Evolutionary conservation across 2,329 filamentous ascomycete genomes (phyloP).

Genomic region (Fusarium gaditjirri): DNA sequence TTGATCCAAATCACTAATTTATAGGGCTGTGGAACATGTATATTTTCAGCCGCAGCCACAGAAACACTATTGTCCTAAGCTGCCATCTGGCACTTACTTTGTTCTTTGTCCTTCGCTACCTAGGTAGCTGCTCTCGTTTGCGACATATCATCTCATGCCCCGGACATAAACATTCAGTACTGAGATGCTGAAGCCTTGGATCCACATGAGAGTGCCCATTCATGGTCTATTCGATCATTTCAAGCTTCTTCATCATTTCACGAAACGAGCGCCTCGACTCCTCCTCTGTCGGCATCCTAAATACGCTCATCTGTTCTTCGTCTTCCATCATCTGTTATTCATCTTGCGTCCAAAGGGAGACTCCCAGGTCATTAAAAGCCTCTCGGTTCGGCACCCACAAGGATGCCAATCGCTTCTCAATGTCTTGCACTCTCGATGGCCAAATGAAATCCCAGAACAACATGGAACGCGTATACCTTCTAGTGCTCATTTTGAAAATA

Average conservation of each 20-base stretch:
- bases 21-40: neutral
- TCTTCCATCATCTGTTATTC: neutral
- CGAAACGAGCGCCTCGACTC: rapidly evolving
- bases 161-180: neutral
- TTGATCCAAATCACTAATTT: neutral
- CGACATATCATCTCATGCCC: neutral
- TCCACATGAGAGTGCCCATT: neutral
- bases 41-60: rapidly evolving
- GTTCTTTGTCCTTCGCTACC: neutral
- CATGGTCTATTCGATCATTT: neutral
- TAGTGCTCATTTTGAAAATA: neutral
- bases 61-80: neutral
- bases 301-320: too few relatives aligned
- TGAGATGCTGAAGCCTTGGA: neutral
- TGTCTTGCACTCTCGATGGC: neutral
- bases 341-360: neutral
- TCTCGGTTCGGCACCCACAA: neutral
- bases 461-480: neutral
- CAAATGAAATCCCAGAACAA: neutral
- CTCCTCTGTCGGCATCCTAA: too few relatives aligned
- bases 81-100: neutral
- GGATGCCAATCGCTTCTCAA: neutral
- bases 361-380: neutral
- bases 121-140: neutral
- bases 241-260: neutral